Evolutionary conservation across 2,329 filamentous ascomycete genomes (phyloP).

Genomic region (Monilinia vaccinii-corymbosi): DNA sequence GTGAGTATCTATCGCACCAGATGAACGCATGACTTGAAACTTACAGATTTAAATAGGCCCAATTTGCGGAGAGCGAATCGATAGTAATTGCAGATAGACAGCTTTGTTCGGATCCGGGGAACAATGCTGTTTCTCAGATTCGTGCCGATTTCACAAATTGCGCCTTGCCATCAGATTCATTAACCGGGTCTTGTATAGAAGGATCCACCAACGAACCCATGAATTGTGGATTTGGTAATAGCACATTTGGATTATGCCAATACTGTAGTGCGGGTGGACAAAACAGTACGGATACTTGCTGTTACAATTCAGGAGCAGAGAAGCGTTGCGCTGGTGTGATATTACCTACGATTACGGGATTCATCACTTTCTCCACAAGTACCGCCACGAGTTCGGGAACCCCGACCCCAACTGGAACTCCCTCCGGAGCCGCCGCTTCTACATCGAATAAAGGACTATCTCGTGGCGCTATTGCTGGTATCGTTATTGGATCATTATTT

Average conservation of each 20-base stretch:
- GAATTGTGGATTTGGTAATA: slow-evolving; percentile 77
- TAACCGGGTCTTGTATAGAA: slow-evolving; percentile 67
- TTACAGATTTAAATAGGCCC: slow-evolving; percentile 43
- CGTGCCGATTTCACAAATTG: slow-evolving; percentile 90
- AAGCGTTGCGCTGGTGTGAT: slow-evolving; percentile 65
- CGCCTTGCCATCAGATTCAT: slow-evolving; percentile 68
- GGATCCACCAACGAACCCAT: slow-evolving; percentile 72
- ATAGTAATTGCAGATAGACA: slow-evolving; percentile 65
- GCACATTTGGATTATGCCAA: slow-evolving; percentile 68
- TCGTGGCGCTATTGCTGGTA: slow-evolving; percentile 83
- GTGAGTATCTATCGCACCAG: slow-evolving; percentile 39
- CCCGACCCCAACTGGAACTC: slow-evolving; percentile 16
- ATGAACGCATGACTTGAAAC: slow-evolving; percentile 21
- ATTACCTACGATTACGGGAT: slow-evolving; percentile 65
- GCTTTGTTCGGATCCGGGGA: slow-evolving; percentile 60
- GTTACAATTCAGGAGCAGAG: slow-evolving; percentile 71
- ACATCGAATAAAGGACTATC: slow-evolving; percentile 45
- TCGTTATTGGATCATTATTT: slow-evolving; percentile 71
- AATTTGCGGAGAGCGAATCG: slow-evolving; percentile 82
- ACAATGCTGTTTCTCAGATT: slow-evolving; percentile 65
- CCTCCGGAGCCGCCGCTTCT: slow-evolving; percentile 8
- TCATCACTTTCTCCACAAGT: slow-evolving; percentile 51
- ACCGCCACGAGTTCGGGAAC: slow-evolving; percentile 39
- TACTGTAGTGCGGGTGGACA: slow-evolving; percentile 77
- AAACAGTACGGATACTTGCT: slow-evolving; percentile 94